Conservation (phyloP, 2,329 filamentous ascomycete genomes). For the Pseudogymnoascus sp. region DNA sequence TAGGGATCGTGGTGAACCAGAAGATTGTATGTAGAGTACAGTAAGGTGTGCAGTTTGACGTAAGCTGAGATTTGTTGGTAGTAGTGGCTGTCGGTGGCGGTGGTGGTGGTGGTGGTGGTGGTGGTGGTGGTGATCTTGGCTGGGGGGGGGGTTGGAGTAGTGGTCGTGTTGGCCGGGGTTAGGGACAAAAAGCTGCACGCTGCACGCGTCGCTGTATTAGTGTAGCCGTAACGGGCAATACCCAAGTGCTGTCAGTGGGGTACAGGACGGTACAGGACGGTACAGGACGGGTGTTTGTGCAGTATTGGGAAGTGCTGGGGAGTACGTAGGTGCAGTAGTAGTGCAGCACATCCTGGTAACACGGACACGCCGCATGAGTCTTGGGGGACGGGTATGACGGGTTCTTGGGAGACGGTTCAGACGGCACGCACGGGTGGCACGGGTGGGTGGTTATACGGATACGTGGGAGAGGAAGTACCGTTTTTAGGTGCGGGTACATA, state of each 20-base stretch:
- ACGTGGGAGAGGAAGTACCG: neutral
- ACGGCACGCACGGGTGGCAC: neutral
- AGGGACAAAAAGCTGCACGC: too few species aligned
- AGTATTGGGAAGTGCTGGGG: too few species aligned
- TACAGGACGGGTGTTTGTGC: too few species aligned
- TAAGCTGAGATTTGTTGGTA: constrained; percentile 1
- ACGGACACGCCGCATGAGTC: neutral
- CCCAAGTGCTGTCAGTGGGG: neutral
- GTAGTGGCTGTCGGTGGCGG: neutral
- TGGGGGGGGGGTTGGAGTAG: too few species aligned
- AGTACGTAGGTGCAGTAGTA: too few species aligned
- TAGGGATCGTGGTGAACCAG: neutral
- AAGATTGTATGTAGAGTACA: neutral
- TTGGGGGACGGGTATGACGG: neutral
- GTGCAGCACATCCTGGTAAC: neutral
- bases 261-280: too few species aligned
- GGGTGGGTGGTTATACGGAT: neutral
- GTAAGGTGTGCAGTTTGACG: neutral
- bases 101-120: neutral
- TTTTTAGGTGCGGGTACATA: neutral
- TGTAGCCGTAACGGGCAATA: constrained; percentile 1
- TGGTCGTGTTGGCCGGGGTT: too few species aligned
- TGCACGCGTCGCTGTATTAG: neutral
- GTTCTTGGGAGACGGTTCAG: neutral
- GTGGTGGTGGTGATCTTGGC: neutral